A percentile compares a stretch with the other conserved stretches of the same genome.
phyloP scores from a whole-genome alignment of 106 monocot genomes.

The Acanthochlamys bracteata region DNA sequence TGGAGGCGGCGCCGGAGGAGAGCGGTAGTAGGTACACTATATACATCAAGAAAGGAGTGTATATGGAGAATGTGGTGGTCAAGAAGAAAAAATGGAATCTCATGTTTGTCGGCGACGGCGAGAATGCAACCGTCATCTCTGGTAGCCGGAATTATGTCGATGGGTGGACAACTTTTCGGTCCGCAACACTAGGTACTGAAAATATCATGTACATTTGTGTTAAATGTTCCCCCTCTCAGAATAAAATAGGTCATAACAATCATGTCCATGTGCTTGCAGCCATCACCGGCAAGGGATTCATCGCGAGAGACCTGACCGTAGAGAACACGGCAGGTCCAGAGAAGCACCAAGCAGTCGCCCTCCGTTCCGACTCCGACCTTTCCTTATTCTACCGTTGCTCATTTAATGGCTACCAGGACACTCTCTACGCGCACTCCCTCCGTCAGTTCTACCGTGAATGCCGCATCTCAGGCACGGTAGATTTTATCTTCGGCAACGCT shows the following conservation, averaged over 20 bases:
- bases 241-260: too few species aligned
- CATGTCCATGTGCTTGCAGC: slow-evolving; percentile 33
- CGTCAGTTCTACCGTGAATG: slow-evolving; percentile 89
- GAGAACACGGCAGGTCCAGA: slow-evolving; percentile 80
- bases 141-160: slow-evolving; percentile 50
- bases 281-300: slow-evolving; percentile 57
- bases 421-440: slow-evolving; percentile 79
- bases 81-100: slow-evolving; percentile 86
- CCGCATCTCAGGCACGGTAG: slow-evolving; percentile 55
- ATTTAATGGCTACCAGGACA: slow-evolving; percentile 64
- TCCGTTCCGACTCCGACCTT: slow-evolving; percentile 71
- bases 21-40: slow-evolving; percentile 53
- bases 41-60: slow-evolving; percentile 68
- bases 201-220: too few species aligned
- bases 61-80: slow-evolving; percentile 70
- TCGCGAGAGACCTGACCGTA: slow-evolving; percentile 58
- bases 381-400: slow-evolving; percentile 56
- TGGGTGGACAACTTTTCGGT: slow-evolving; percentile 67
- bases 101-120: slow-evolving; percentile 74
- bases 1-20: slow-evolving; percentile 42
- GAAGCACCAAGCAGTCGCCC: slow-evolving; percentile 88
- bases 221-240: too few species aligned
- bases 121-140: slow-evolving; percentile 54
- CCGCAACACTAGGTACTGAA: slow-evolving; percentile 78
- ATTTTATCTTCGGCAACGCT: slow-evolving; percentile 80